These are phyloP conservation scores for Schwanniomyces polymorphus DNA, from an alignment of 805 yeast species.

Conservation along the genomic window DNA sequence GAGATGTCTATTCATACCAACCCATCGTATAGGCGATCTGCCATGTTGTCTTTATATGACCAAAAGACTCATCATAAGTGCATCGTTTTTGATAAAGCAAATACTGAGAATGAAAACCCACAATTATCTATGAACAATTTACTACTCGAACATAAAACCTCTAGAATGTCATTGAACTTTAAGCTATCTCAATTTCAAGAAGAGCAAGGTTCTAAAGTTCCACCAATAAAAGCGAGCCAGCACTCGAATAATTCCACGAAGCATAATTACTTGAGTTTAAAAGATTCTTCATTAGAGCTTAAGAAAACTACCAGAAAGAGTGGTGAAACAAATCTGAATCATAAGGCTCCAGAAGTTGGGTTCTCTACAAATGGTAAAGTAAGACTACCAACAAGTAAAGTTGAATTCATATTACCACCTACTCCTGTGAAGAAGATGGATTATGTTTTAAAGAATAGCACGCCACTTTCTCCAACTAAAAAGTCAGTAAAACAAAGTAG, in stretches of 20 bases:
- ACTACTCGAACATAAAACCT: conserved; percentile 37
- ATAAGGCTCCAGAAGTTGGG: conserved; percentile 23
- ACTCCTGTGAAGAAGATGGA: conserved; percentile 70
- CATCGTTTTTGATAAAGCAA: conserved; percentile 25
- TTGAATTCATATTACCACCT: conserved; percentile 53
- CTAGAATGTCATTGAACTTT: conserved; percentile 30
- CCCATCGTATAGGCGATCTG: conserved; percentile 44
- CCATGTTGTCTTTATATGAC: conserved; percentile 46
- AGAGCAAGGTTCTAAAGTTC: conserved; percentile 5
- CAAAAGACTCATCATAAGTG: conserved; percentile 35
- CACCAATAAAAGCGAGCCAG: conserved; percentile 1
- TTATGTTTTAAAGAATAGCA: conserved; percentile 16
- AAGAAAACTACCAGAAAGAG: conserved; percentile 25
- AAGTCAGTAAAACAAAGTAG: neutral
- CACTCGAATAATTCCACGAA: conserved; percentile 13
- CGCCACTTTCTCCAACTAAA: conserved; percentile 9
- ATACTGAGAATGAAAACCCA: conserved; percentile 29
- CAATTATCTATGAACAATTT: conserved; percentile 39
- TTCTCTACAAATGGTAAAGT: conserved; percentile 51
- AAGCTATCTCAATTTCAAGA: conserved; percentile 23
- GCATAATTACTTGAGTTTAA: conserved; percentile 38
- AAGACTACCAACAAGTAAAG: conserved; percentile 50
- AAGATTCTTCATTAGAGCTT: conserved; percentile 39
- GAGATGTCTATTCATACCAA: conserved; percentile 42
- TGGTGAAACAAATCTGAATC: conserved; percentile 4